Percentiles rank a stretch among this genome's conserved stretches.
phyloP scores from a whole-genome alignment of 176 grass and related monocot genomes.

The Hordeum marinum region DNA sequence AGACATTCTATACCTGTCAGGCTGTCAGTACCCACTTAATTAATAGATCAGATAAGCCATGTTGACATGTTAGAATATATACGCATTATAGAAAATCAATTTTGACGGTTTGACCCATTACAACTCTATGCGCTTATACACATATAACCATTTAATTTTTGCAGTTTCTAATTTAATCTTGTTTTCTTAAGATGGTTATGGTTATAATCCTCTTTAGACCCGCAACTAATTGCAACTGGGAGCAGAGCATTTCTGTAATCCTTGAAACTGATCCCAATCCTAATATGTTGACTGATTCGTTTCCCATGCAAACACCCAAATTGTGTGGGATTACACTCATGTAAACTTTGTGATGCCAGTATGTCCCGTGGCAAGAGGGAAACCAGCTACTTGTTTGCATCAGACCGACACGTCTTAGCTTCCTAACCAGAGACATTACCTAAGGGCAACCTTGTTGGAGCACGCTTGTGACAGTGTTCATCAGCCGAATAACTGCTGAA shows the following conservation, averaged over 20 bases:
- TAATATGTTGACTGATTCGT: neutral
- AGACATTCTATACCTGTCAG: neutral
- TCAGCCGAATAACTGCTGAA: neutral
- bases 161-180: neutral
- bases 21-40: neutral
- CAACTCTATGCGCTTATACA: neutral
- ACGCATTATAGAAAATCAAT: neutral
- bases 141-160: conserved; percentile 7
- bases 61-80: neutral
- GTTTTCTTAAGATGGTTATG: neutral
- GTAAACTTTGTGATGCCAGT: conserved; percentile 30
- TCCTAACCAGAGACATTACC: conserved; percentile 13
- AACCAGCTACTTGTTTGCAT: neutral
- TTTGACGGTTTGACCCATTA: neutral
- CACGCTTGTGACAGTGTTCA: neutral
- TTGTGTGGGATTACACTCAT: conserved; percentile 30
- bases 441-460: neutral
- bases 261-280: neutral
- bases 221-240: neutral
- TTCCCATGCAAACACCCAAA: conserved; percentile 25
- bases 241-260: neutral
- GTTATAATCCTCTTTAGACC: neutral
- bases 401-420: neutral
- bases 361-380: conserved; percentile 8
- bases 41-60: neutral